phyloP scores from a whole-genome alignment of 208 protist genomes.

The Crithidia bombi region DNA sequence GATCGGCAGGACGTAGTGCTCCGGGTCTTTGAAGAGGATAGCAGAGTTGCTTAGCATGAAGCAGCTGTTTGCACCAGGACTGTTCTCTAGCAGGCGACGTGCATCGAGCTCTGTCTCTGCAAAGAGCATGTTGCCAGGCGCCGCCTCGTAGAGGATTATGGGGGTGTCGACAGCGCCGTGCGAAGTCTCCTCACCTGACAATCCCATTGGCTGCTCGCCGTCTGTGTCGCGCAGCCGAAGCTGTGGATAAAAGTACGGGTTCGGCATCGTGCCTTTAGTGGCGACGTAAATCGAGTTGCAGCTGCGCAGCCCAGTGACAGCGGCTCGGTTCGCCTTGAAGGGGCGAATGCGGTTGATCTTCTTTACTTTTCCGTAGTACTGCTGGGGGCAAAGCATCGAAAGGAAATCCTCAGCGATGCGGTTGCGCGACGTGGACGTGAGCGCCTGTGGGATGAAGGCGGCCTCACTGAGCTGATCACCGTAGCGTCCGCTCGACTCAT shows the following conservation, averaged over 20 bases:
- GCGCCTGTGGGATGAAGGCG: slow-evolving; percentile 31
- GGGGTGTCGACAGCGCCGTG: slow-evolving; percentile 55
- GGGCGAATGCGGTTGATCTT: slow-evolving; percentile 71
- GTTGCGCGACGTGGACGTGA: slow-evolving; percentile 49
- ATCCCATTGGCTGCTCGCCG: slow-evolving; percentile 18
- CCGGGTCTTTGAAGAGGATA: slow-evolving; percentile 75
- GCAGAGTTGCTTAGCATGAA: slow-evolving; percentile 70
- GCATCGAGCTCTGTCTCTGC: slow-evolving; percentile 78
- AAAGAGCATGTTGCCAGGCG: slow-evolving; percentile 88
- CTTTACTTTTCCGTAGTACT: slow-evolving; percentile 87
- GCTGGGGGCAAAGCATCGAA: slow-evolving; percentile 80
- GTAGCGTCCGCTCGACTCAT: slow-evolving; percentile 1
- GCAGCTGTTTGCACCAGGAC: slow-evolving; percentile 61
- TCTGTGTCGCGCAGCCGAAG: slow-evolving; percentile 66
- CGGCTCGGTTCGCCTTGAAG: slow-evolving; percentile 44
- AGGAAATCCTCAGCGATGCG: slow-evolving; percentile 78
- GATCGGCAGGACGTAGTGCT: slow-evolving; percentile 69
- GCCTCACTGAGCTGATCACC: slow-evolving; percentile 17
- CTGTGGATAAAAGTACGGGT: slow-evolving; percentile 80
- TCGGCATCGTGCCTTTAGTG: slow-evolving; percentile 77
- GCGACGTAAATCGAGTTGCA: slow-evolving; percentile 81
- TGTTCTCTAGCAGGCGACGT: slow-evolving; percentile 53
- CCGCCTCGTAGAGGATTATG: slow-evolving; percentile 83
- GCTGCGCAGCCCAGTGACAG: slow-evolving; percentile 47
- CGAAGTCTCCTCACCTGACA: slow-evolving; percentile 10